phyloP scores from a whole-genome alignment of 805 yeast genomes.

The Myxozyma sirexii region DNA sequence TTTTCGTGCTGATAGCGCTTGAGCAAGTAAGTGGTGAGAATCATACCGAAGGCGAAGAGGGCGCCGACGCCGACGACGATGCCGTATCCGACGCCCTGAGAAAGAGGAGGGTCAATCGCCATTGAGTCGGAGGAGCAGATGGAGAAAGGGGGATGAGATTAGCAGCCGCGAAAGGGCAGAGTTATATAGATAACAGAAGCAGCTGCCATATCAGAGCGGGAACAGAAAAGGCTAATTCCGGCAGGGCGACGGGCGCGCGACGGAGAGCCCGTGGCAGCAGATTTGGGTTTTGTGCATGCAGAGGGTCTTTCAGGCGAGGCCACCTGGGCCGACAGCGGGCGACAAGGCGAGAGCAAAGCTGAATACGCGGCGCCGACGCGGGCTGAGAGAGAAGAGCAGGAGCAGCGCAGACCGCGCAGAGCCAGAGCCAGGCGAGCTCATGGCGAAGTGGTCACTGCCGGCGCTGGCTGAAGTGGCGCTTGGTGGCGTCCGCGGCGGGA shows the following conservation, averaged over 20 bases:
- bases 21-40: slow-evolving; percentile 39
- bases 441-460: not conserved
- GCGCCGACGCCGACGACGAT: slow-evolving; percentile 80
- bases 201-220: not conserved
- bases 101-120: slow-evolving; percentile 21
- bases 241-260: slow-evolving; percentile 8
- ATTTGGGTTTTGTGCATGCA: not conserved
- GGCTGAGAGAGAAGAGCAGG: too few relatives aligned
- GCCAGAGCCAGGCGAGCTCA: too few relatives aligned
- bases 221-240: not conserved
- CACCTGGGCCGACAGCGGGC: too few relatives aligned
- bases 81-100: slow-evolving; percentile 45
- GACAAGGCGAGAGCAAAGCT: too few relatives aligned
- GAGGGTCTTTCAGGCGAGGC: too few relatives aligned
- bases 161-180: not conserved
- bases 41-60: slow-evolving; percentile 51
- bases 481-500: not conserved
- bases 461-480: not conserved
- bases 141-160: not conserved
- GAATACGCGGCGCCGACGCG: too few relatives aligned
- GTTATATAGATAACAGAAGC: not conserved
- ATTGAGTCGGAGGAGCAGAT: not conserved
- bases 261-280: not conserved
- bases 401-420: too few relatives aligned
- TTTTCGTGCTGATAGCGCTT: slow-evolving; percentile 77